Percentiles rank a stretch among this genome's conserved stretches.
Evolutionary conservation across 2,329 filamentous ascomycete species (phyloP).

Genomic region (Ascochyta clinopodiicola): DNA sequence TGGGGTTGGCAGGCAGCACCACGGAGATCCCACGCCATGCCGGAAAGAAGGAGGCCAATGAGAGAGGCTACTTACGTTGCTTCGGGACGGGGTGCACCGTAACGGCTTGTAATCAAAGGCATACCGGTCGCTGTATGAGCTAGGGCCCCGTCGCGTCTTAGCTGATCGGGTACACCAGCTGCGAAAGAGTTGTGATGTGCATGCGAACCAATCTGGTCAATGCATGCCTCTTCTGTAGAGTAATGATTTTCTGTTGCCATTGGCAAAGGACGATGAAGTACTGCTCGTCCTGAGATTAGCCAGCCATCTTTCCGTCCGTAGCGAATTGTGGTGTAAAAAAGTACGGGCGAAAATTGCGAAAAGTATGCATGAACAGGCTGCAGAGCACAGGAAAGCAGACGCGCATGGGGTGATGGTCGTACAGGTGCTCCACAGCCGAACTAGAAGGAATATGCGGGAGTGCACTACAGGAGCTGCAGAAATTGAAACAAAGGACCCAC

Average conservation of each 20-base stretch:
- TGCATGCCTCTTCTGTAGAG: constrained; percentile 54
- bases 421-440: constrained; percentile 47
- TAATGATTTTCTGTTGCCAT: constrained; percentile 53
- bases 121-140: constrained; percentile 54
- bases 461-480: constrained; percentile 43
- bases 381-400: constrained; percentile 27
- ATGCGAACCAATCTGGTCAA: constrained; percentile 54
- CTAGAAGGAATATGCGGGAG: constrained; percentile 41
- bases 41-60: constrained; percentile 48
- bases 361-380: constrained; percentile 44
- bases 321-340: constrained; percentile 40
- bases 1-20: constrained; percentile 49
- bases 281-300: constrained; percentile 52
- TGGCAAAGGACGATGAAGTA: constrained; percentile 53
- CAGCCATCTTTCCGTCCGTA: constrained; percentile 38
- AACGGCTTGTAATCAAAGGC: constrained; percentile 57
- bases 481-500: constrained; percentile 34
- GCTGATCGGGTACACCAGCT: constrained; percentile 54
- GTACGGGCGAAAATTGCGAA: constrained; percentile 47
- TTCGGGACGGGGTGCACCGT: constrained; percentile 61
- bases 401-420: constrained; percentile 43
- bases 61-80: constrained; percentile 59
- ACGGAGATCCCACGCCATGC: constrained; percentile 42
- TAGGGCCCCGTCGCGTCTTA: constrained; percentile 59
- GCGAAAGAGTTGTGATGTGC: constrained; percentile 54